phyloP scores from a whole-genome alignment of 2,329 filamentous ascomycete genomes.

The Malbranchea zuffiana region DNA sequence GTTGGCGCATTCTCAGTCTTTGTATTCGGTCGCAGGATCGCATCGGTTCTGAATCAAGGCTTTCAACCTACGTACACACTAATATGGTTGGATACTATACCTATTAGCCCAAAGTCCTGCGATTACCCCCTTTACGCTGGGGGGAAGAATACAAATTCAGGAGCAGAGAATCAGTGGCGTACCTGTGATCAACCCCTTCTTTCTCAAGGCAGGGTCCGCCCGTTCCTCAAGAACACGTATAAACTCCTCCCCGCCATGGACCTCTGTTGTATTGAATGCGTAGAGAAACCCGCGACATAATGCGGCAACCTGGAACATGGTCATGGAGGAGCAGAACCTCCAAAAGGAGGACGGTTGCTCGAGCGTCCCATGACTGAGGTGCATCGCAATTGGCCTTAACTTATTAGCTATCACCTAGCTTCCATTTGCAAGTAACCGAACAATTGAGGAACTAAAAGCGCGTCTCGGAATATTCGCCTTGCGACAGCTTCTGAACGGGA shows the following conservation, averaged over 20 bases:
- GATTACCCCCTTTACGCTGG: conserved; percentile 5
- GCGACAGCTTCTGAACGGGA: not conserved
- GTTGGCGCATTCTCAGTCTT: conserved; percentile 15
- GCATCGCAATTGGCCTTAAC: conserved; percentile 22
- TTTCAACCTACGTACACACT: conserved; percentile 60
- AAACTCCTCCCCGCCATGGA: conserved; percentile 65
- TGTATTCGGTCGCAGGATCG: conserved; percentile 1
- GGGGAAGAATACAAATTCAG: not conserved
- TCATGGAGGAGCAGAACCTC: conserved; percentile 60
- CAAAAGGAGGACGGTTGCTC: conserved; percentile 42
- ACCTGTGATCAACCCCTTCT: conserved; percentile 77
- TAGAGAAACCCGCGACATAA: conserved; percentile 66
- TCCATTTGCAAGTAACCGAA: conserved; percentile 14
- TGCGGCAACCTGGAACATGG: conserved; percentile 62
- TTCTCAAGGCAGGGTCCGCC: conserved; percentile 52
- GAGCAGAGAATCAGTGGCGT: conserved; percentile 19
- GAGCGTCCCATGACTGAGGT: conserved; percentile 30
- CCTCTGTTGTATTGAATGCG: conserved; percentile 62
- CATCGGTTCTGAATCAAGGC: conserved; percentile 11
- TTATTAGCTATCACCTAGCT: conserved; percentile 15
- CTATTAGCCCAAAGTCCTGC: conserved; percentile 10
- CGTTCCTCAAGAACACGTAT: conserved; percentile 64
- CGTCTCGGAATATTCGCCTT: not conserved
- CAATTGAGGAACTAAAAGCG: not conserved
- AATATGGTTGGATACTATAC: conserved; percentile 71